These are phyloP conservation scores for Gorgonomyces haynaldii DNA, from an alignment of 192 early-diverging fungal species.

Conservation along the genomic window DNA sequence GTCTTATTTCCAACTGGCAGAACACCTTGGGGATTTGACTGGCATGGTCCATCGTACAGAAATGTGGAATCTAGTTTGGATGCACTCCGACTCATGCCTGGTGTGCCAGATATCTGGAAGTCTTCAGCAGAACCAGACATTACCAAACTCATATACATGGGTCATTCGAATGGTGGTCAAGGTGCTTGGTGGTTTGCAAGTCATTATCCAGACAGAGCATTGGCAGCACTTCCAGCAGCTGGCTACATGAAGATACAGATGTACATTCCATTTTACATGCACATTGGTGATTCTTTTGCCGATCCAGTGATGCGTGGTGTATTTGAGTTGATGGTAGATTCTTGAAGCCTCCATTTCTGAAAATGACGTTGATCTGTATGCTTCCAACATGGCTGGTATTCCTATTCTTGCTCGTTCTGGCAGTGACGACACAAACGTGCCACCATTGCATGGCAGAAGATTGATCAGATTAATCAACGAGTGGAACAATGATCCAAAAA, in stretches of 20 bases:
- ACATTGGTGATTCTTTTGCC: slow-evolving; percentile 46
- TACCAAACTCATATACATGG: slow-evolving; percentile 34
- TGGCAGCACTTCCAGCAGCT: slow-evolving; percentile 61
- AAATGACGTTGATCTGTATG: slow-evolving; percentile 62
- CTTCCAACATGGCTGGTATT: slow-evolving; percentile 53
- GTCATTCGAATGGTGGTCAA: slow-evolving; percentile 71
- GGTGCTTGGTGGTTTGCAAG: slow-evolving; percentile 61
- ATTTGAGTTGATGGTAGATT: slow-evolving; percentile 26
- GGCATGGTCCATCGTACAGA: slow-evolving; percentile 59
- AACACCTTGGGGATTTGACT: slow-evolving; percentile 41
- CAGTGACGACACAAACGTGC: slow-evolving; percentile 60
- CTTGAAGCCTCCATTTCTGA: slow-evolving; percentile 61
- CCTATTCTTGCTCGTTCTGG: slow-evolving; percentile 53
- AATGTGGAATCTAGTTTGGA: slow-evolving; percentile 48
- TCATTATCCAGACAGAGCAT: slow-evolving; percentile 59
- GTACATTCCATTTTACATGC: slow-evolving; percentile 56
- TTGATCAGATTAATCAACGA: slow-evolving; percentile 55
- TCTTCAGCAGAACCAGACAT: slow-evolving; percentile 22
- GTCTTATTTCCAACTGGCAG: slow-evolving; percentile 23
- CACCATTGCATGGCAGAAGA: slow-evolving; percentile 53
- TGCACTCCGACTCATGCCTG: slow-evolving; percentile 34
- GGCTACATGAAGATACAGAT: slow-evolving; percentile 66
- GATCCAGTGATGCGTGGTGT: slow-evolving; percentile 55
- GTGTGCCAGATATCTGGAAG: slow-evolving; percentile 29
- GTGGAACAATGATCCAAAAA: slow-evolving; percentile 34